Evolutionary conservation across 768 basidiomycete genomes (phyloP).

Genomic region (Rhizopogon vesiculosus): DNA sequence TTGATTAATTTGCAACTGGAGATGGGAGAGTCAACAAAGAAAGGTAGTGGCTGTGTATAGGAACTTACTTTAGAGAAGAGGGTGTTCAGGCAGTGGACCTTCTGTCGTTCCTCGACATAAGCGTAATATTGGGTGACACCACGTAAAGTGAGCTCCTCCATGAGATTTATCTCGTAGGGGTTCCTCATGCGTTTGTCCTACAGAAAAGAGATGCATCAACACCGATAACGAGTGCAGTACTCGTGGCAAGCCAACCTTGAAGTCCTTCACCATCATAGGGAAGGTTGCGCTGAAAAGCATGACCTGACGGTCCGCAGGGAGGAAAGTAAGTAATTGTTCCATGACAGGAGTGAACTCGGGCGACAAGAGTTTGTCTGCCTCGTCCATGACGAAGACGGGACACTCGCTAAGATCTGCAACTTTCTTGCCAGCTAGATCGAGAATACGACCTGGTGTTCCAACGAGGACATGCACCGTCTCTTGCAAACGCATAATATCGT

Average conservation of each 20-base stretch:
- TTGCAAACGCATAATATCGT: conserved; percentile 90
- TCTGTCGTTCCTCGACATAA: conserved; percentile 98
- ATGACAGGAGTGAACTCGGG: conserved; percentile 98
- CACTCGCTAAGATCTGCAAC: conserved; percentile 94
- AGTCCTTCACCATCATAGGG: conserved; percentile 98
- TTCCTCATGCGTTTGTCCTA: conserved; percentile 95
- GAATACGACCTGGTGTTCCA: conserved; percentile 93
- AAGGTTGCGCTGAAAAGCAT: conserved; percentile 99
- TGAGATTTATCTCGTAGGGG: conserved; percentile 98
- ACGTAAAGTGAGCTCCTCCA: conserved; percentile 98
- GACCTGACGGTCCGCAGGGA: conserved; percentile 86
- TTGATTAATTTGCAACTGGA: conserved; percentile 98
- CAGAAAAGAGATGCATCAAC: conserved; percentile 9
- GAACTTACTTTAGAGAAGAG: conserved; percentile 87
- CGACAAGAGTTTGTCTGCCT: conserved; percentile 95
- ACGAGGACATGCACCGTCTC: conserved; percentile 95
- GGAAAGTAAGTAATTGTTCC: conserved; percentile 87
- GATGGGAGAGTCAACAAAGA: conserved; percentile 3
- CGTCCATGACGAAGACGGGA: conserved; percentile 98
- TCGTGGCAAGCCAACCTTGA: conserved; percentile 59
- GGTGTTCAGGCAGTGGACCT: conserved; percentile 99
- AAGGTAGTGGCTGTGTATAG: not conserved
- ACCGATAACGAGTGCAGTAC: conserved; percentile 4
- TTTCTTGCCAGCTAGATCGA: conserved; percentile 89
- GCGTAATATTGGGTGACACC: conserved; percentile 99